These are phyloP conservation scores for Agastache rugosa DNA, from an alignment of 257 asterid genomes.

Conservation along the genomic window DNA sequence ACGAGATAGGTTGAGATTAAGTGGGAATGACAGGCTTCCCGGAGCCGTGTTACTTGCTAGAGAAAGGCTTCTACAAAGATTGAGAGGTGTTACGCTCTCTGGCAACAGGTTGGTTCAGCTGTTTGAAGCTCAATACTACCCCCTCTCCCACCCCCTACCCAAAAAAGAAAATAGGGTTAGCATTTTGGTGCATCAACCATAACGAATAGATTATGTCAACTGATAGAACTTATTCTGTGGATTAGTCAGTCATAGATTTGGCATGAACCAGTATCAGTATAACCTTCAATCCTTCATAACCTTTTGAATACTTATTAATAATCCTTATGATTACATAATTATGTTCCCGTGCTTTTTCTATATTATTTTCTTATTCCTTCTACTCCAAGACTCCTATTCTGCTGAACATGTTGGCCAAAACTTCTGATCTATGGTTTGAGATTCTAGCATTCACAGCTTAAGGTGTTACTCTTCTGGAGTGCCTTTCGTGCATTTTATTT, in stretches of 20 bases:
- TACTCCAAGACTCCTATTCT: not conserved
- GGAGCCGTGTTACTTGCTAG: constrained; percentile 89
- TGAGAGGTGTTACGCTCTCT: constrained; percentile 78
- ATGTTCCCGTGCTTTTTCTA: not conserved
- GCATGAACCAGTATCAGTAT: constrained; percentile 7
- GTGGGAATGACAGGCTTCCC: constrained; percentile 78
- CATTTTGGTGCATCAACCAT: not conserved
- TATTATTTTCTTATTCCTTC: not conserved
- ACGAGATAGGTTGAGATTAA: constrained; percentile 50
- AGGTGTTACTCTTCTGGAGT: constrained; percentile 8
- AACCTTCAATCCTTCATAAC: not conserved
- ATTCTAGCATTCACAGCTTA: constrained; percentile 3
- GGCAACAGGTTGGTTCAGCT: constrained; percentile 62
- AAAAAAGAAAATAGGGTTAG: not conserved
- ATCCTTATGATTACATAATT: not conserved
- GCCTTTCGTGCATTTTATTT: not conserved
- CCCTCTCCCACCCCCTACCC: not conserved
- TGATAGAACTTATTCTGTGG: not conserved
- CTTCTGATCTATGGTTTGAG: constrained; percentile 9
- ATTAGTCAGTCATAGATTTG: constrained; percentile 11
- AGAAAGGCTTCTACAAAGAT: constrained; percentile 85
- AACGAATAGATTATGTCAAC: not conserved
- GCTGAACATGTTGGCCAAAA: constrained; percentile 20
- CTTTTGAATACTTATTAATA: not conserved
- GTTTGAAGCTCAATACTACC: not conserved